A percentile compares a stretch with the other conserved stretches of the same genome.
These are phyloP conservation scores for Chytridium lagenaria DNA, from an alignment of 371 early-diverging fungal genomes.

Conservation along the genomic window DNA sequence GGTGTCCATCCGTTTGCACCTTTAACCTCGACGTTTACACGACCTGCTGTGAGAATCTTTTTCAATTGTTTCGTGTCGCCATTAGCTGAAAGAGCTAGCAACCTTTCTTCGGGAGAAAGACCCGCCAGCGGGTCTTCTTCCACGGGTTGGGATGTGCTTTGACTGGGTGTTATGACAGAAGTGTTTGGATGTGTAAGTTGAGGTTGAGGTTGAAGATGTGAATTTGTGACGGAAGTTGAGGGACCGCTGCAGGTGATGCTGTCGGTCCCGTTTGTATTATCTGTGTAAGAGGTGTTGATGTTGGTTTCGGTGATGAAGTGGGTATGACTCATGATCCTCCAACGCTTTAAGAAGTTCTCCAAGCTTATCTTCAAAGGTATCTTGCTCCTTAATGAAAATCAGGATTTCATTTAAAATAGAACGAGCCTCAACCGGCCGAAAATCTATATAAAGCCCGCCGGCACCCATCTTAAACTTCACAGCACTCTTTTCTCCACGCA, in stretches of 20 bases:
- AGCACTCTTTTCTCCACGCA: slow-evolving; percentile 10
- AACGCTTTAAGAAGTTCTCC: not conserved
- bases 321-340: not conserved
- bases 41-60: not conserved
- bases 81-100: not conserved
- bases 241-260: not conserved
- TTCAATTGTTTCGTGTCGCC: slow-evolving; percentile 3
- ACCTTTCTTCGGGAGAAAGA: not conserved
- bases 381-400: not conserved
- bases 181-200: not conserved
- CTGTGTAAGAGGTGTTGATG: too few relatives aligned
- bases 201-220: not conserved
- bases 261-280: too few relatives aligned
- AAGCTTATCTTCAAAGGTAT: not conserved
- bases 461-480: slow-evolving; percentile 14
- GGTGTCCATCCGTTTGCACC: slow-evolving; percentile 13
- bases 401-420: not conserved
- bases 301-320: not conserved
- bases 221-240: not conserved
- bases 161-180: not conserved
- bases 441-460: slow-evolving; percentile 11
- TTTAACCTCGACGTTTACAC: slow-evolving; percentile 2
- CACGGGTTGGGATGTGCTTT: not conserved
- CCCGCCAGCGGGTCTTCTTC: slow-evolving; percentile 20
- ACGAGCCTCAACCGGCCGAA: not conserved